phyloP scores from a whole-genome alignment of 2,329 filamentous ascomycete species.

The Neopestalotiopsis sp. region DNA sequence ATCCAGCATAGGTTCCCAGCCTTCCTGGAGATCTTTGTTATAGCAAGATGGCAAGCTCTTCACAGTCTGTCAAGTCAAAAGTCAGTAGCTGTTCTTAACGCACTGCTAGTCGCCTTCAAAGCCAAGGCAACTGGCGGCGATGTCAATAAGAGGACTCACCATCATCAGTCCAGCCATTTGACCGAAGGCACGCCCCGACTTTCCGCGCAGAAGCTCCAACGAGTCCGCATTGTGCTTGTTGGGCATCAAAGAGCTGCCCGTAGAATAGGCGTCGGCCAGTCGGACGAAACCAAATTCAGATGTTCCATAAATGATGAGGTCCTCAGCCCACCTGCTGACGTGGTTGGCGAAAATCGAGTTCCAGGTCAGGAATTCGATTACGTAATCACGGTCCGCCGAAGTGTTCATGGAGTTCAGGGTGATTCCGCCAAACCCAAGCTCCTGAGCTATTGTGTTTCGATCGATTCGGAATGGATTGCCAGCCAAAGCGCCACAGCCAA shows the following conservation, averaged over 20 bases:
- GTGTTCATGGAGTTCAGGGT: conserved; percentile 74
- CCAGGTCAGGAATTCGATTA: conserved; percentile 84
- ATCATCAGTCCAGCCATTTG: conserved; percentile 73
- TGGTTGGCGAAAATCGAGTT: conserved; percentile 79
- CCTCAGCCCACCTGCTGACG: conserved; percentile 81
- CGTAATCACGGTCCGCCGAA: conserved; percentile 81
- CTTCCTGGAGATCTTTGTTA: conserved; percentile 81
- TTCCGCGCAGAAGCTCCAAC: conserved; percentile 74
- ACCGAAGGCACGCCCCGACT: conserved; percentile 77
- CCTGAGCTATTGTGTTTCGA: conserved; percentile 71
- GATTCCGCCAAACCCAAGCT: conserved; percentile 74
- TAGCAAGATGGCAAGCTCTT: conserved; percentile 74
- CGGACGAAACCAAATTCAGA: conserved; percentile 78
- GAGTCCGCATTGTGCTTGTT: conserved; percentile 80
- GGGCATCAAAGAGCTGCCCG: conserved; percentile 60
- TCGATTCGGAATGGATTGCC: conserved; percentile 80
- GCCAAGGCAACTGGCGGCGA: conserved; percentile 24
- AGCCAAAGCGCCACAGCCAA: conserved; percentile 74
- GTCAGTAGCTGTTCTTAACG: conserved; percentile 37
- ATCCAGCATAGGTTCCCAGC: conserved; percentile 77
- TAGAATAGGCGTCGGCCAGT: conserved; percentile 80
- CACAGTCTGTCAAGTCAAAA: conserved; percentile 44
- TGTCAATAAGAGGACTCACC: conserved; percentile 35
- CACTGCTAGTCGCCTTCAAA: conserved; percentile 29
- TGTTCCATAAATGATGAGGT: conserved; percentile 82